These are phyloP conservation scores for Alternaria sp. DNA, from an alignment of 2,329 filamentous ascomycete genomes.

Conservation along the genomic window DNA sequence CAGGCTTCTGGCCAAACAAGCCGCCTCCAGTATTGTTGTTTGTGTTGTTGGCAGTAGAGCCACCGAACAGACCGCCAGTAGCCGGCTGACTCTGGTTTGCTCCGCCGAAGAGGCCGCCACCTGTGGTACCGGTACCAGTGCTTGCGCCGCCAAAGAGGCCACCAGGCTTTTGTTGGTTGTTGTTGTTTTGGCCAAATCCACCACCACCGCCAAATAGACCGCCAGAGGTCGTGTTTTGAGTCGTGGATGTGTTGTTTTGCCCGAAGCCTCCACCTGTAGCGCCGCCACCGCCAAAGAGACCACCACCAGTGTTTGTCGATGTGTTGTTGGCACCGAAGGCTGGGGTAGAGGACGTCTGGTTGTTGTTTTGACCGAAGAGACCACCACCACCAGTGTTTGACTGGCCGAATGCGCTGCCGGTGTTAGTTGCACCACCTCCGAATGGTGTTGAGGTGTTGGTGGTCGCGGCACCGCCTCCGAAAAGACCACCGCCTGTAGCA, in stretches of 20 bases:
- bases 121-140: constrained; percentile 45
- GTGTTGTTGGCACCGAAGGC: constrained; percentile 38
- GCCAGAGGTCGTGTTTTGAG: constrained; percentile 37
- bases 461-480: constrained; percentile 38
- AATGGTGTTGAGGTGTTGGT: constrained; percentile 38
- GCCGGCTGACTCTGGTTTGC: constrained; percentile 31
- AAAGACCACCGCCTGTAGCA: constrained; percentile 47
- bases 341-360: constrained; percentile 33
- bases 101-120: constrained; percentile 62
- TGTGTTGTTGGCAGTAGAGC: constrained; percentile 56
- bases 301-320: constrained; percentile 39
- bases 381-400: constrained; percentile 44
- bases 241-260: constrained; percentile 39
- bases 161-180: constrained; percentile 51
- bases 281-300: constrained; percentile 36
- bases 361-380: constrained; percentile 46
- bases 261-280: constrained; percentile 41
- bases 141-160: constrained; percentile 43
- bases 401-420: constrained; percentile 35
- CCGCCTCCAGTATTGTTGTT: constrained; percentile 44
- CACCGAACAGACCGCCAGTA: constrained; percentile 55
- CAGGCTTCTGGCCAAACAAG: constrained; percentile 53
- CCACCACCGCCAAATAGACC: constrained; percentile 55
- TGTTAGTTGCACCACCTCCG: constrained; percentile 37
- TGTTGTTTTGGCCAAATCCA: constrained; percentile 47